Conservation (phyloP, 805 yeast genomes). For the Lipomyces sp. region DNA sequence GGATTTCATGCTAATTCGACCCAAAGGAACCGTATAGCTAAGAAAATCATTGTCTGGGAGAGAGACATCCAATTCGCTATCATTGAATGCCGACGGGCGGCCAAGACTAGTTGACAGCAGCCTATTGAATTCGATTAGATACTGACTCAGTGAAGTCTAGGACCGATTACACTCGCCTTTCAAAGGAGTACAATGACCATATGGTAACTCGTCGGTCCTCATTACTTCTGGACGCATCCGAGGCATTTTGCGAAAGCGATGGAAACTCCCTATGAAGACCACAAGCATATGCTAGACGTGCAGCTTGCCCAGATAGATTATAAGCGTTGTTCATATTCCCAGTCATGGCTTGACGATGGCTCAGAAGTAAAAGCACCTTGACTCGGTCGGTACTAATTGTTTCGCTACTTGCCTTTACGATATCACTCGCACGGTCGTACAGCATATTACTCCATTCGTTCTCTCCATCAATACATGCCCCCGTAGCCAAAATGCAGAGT, state of each 20-base stretch:
- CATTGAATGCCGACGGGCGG: conserved; percentile 34
- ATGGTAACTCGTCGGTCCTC: conserved; percentile 26
- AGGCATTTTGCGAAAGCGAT: conserved; percentile 25
- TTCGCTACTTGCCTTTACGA: conserved; percentile 25
- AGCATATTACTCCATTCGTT: conserved; percentile 23
- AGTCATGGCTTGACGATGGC: conserved; percentile 33
- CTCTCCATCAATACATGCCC: conserved; percentile 32
- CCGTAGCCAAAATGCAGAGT: conserved; percentile 29
- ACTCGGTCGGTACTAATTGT: conserved; percentile 30
- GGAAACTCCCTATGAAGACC: conserved; percentile 35
- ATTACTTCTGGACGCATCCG: conserved; percentile 16
- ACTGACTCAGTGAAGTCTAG: not conserved
- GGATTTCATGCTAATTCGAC: conserved; percentile 27
- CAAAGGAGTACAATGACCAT: conserved; percentile 34
- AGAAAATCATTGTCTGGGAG: conserved; percentile 30
- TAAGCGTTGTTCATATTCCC: conserved; percentile 28
- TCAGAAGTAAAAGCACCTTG: conserved; percentile 24
- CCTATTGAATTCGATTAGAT: not conserved
- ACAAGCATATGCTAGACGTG: conserved; percentile 33
- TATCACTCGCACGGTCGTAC: conserved; percentile 19
- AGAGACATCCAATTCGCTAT: conserved; percentile 26
- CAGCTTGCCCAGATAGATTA: conserved; percentile 31
- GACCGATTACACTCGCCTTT: conserved; percentile 8
- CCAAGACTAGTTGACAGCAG: conserved; percentile 26
- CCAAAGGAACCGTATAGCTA: conserved; percentile 33